phyloP scores from a whole-genome alignment of 2,329 filamentous ascomycete species.

The Aspergillus carbonarius region DNA sequence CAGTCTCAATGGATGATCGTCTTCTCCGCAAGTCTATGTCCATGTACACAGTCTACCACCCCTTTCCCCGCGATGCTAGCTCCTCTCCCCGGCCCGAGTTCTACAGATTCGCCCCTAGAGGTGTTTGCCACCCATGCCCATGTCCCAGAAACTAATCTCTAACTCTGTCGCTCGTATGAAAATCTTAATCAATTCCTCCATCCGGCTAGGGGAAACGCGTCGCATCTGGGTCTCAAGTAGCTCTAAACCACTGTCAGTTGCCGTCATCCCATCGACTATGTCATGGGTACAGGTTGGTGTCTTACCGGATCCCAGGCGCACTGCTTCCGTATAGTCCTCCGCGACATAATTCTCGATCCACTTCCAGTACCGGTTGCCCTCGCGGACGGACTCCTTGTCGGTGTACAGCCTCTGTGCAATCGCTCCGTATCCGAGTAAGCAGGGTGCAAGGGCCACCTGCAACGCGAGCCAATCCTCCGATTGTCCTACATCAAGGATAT shows the following conservation, averaged over 20 bases:
- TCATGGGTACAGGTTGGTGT: background rate
- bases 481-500: constrained; percentile 83
- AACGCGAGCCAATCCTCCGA: constrained; percentile 86
- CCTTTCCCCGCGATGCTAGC: background rate
- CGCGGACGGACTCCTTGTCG: constrained; percentile 59
- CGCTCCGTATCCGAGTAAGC: constrained; percentile 82
- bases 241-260: constrained; percentile 45
- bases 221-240: constrained; percentile 73
- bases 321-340: constrained; percentile 73
- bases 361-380: constrained; percentile 75
- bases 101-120: constrained; percentile 5
- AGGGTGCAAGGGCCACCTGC: constrained; percentile 80
- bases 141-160: constrained; percentile 74
- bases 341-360: constrained; percentile 91
- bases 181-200: constrained; percentile 80
- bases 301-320: constrained; percentile 68
- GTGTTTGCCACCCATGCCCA: constrained; percentile 50
- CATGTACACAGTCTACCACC: background rate
- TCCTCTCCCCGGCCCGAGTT: background rate
- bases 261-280: background rate
- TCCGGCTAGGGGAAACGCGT: constrained; percentile 69
- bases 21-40: background rate
- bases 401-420: constrained; percentile 70
- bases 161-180: constrained; percentile 84
- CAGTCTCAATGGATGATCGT: no score